Evolutionary conservation across 2,329 filamentous ascomycete species (phyloP), one percentile per base, ranked within the genome.

Genomic region (Dothiorella sarmentorum): DNA sequence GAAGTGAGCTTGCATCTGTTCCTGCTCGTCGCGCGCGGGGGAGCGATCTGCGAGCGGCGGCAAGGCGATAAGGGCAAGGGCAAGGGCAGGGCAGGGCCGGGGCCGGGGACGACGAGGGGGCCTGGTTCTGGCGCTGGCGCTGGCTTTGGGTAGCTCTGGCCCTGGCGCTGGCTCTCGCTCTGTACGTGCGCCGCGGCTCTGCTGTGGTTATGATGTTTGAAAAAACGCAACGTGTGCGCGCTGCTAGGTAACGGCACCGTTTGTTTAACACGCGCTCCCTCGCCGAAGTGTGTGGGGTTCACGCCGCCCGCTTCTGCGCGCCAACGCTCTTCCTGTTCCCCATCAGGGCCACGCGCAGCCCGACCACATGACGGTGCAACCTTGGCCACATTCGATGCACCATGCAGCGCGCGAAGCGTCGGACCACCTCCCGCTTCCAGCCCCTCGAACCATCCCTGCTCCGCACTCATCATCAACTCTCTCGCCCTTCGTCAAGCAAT

Each of bases 281-380:
- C 24, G 33, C 51, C 18, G n/a, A n/a, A n/a, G n/a, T n/a, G 33
- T 17, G 38, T 22, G 51, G 17, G 31, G 43, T 47, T 22, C 13
- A 18, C 15, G 22, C 31, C 13, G 35, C 24, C 24, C 22, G 22
- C 49, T 13, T n/a, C n/a, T n/a, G n/a, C n/a, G n/a, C n/a, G n/a
- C n/a, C n/a, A 51, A 51, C 47, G 47, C 31, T 51, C 47, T 51
- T 20, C 20, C 47, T 51, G n/a, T n/a, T n/a, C n/a, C 47, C 47
- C 18, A 26, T 51, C 47, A 37, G 13, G 31, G 47, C 47, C 47
- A 51, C 31, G 47, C 47, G 47, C 47, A 51, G 47, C 47, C 47
- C 47, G 47, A 51, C 47, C 47, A 51, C 47, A 51, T 51, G 47
- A 35, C 47, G n/a, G 47, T 51, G 47, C 47, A 37, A 51, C 47